Evolutionary conservation across 441 rosid species (phyloP), one percentile per base, ranked within the genome.

Genomic region (Brassica balearica): DNA sequence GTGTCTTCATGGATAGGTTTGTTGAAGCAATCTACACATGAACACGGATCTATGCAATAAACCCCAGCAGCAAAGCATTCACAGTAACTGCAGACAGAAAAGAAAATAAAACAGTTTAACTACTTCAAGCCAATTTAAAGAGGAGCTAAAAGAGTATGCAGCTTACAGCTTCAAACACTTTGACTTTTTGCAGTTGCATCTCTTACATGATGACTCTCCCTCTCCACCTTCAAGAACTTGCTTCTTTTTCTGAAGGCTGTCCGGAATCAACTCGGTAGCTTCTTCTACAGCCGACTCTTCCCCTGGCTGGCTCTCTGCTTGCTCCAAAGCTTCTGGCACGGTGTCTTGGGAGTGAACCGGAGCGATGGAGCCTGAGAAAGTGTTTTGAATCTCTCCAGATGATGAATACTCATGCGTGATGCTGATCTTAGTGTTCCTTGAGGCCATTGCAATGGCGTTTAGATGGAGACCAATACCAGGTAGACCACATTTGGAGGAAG

Each of bases 41-140:
- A 90, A 68, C 99, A 96, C 2, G 98, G 98, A 70, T 94, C 99
- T 65, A 96, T 91, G 84, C 99, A 96, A 85, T 96, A 96, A 38
- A 96, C 90, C 11, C 99, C 98, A 72, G 99, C 98, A 79, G 99
- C 98, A 86, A 96, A 96, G 86, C 99, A 96, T 84, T 96, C 99
- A 76, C 99, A 96, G 83, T 96, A 96, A 78, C 99, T 94, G 89
- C 87, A 79, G 53, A 69, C 17, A 79, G 62, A 67, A 46, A 27
- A 67, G 43, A 56, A 53, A 34, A 34, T 0, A 34, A 2, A 38
- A 32, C 2, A 8, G 34, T 64, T 58, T 58, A 41, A 51, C 23
- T 29, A 70, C 65, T 65, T 23, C 69, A 71, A 62, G 48, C 43
- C 56, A 58, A 46, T 9, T 51, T 22, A 51, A 27, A 6, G 71